These are phyloP conservation scores for Aschersonia sp. DNA, from an alignment of 2,329 filamentous ascomycete genomes.

Conservation along the genomic window DNA sequence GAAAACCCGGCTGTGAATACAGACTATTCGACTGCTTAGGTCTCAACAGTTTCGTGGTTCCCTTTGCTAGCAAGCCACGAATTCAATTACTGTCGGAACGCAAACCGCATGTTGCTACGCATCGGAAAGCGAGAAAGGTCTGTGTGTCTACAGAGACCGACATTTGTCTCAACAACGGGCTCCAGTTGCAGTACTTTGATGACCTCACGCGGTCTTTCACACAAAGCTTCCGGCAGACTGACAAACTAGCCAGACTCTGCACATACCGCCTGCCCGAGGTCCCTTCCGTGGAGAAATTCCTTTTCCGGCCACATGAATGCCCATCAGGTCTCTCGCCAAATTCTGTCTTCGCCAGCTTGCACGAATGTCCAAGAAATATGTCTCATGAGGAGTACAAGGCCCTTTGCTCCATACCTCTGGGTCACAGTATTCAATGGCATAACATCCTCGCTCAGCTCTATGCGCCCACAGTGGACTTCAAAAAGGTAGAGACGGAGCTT, in stretches of 20 bases:
- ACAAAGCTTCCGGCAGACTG: neutral
- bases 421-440: conserved; percentile 9
- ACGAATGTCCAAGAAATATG: conserved; percentile 30
- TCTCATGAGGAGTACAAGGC: conserved; percentile 38
- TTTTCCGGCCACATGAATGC: conserved; percentile 1
- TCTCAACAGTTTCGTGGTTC: conserved; percentile 1
- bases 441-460: conserved; percentile 9
- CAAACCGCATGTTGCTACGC: conserved; percentile 7
- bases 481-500: conserved; percentile 7
- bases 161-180: conserved; percentile 11
- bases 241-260: conserved; percentile 2
- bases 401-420: conserved; percentile 5
- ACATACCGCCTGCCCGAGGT: conserved; percentile 6
- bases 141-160: conserved; percentile 2
- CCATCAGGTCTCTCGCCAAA: conserved; percentile 25
- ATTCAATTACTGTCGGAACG: conserved; percentile 8
- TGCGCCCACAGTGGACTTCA: conserved; percentile 10
- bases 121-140: conserved; percentile 3
- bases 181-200: conserved; percentile 9
- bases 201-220: neutral
- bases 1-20: neutral
- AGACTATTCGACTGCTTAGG: conserved; percentile 3
- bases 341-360: conserved; percentile 33
- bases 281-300: conserved; percentile 7
- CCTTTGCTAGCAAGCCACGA: neutral